Conservation (phyloP, 352 stramenopile genomes). For the Globisporangium spiculum region DNA sequence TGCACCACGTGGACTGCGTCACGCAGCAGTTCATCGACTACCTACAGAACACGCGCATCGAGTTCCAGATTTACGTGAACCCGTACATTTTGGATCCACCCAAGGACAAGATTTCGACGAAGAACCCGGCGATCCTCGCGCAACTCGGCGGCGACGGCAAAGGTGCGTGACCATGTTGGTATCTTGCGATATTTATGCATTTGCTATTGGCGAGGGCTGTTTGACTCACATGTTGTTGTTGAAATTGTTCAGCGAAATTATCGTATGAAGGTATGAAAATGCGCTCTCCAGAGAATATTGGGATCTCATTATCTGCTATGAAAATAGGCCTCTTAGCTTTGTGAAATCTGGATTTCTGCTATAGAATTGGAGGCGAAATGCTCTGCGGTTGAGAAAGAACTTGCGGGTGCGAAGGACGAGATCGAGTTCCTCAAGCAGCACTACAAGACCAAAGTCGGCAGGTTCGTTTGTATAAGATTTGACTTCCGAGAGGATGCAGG, state of each 20-base stretch:
- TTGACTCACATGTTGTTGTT: background rate
- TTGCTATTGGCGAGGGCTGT: background rate
- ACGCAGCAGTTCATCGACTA: conserved; percentile 88
- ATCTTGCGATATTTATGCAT: background rate
- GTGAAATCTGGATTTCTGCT: background rate
- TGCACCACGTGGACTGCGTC: conserved; percentile 86
- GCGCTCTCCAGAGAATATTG: background rate
- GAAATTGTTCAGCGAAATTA: conserved; percentile 28
- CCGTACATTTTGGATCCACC: conserved; percentile 84
- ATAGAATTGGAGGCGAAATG: conserved; percentile 63
- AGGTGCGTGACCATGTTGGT: conserved; percentile 20
- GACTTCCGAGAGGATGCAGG: too few relatives aligned
- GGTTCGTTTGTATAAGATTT: conserved; percentile 25
- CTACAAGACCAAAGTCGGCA: conserved; percentile 48
- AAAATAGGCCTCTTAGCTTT: background rate
- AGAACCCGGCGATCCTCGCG: conserved; percentile 66
- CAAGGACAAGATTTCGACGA: conserved; percentile 78
- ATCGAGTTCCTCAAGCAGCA: conserved; percentile 47
- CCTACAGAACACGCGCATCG: conserved; percentile 71
- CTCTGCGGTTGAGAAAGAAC: conserved; percentile 34
- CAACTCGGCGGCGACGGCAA: conserved; percentile 47
- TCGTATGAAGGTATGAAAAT: conserved; percentile 30
- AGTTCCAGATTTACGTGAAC: conserved; percentile 90
- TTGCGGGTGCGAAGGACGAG: conserved; percentile 38
- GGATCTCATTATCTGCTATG: background rate